Evolutionary conservation across 257 asterid species (phyloP), one percentile per base, ranked within the genome.

Genomic region (Leonotis leonurus): DNA sequence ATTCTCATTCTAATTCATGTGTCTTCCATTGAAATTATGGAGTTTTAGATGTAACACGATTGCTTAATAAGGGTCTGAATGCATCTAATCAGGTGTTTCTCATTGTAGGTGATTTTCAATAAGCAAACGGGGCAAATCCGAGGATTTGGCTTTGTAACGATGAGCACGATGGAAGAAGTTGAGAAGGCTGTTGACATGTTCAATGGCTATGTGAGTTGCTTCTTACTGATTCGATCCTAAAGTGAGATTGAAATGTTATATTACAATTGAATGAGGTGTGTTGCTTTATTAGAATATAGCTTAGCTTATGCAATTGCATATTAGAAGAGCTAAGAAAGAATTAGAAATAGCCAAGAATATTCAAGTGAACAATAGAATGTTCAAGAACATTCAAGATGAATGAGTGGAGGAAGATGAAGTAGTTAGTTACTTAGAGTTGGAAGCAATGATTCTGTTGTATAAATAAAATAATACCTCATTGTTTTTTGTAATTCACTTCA

Each of bases 61-160:
- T n/a, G n/a, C n/a, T n/a, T n/a, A n/a, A n/a, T n/a, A n/a, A n/a
- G 18, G 40, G 32, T 26, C 1, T 8, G 13, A 18, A 45, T 36
- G 41, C 32, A 64, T 22, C 52, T n/a, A n/a, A 70, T 62, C 22
- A 17, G 40, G 20, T 56, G 7, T 30, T 73, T 36, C 39, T 50
- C 1, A 4, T 69, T 71, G 71, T 73, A 89, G 97, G 95, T 89
- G 54, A 84, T 89, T 70, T 87, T 82, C 69, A 86, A 84, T 35
- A 86, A 95, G 78, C 90, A 87, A 18, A 85, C 94, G 4, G 94
- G 81, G 56, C 85, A 70, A 80, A 89, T 95, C 68, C 85, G 97
- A 18, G 97, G 97, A 3, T 89, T 89, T 2, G 97, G 95, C 59
- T 89, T 89, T 65, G 95, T 89, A 58, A 81, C 97, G 0, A 89